Base-by-base conservation (phyloP, 176 grass and related monocot species). In the Aegilops longissima region DNA sequence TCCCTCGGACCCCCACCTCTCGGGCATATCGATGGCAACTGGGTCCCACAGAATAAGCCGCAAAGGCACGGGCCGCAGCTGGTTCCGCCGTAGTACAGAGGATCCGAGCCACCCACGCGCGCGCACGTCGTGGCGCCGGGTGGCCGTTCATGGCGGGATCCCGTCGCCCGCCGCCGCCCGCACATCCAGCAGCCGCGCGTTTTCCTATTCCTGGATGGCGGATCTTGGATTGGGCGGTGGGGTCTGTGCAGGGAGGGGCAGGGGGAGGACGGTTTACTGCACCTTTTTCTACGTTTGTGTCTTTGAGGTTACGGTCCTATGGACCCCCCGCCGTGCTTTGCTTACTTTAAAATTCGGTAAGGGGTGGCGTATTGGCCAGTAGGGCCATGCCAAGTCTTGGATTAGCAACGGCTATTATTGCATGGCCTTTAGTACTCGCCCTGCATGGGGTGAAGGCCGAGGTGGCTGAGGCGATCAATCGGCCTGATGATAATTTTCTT, bases 71-170 rank as follows among this genome's bases (percentile, higher is more conserved):
- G 69, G 71, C 54, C 72, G 65, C 73, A 77, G 29, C 21, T 21
- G 49, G 16, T 61, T 36, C 84, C 73, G 40, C 9, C 63, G 72
- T 70, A 70, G 71, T 70, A 70, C 79, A 42, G 79, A 80, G 78
- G 79, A 90, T 90, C 89, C 73, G 64, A 86, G 79, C 79, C 79
- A 56, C 4, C 82, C 84, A 73, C 6, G 79, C 84, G 66, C 71
- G 80, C 89, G 89, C 81, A 88, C 65, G 66, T 80, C 13, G 51
- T 54, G 51, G 16, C 51, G 30, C 12, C 0, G 16, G 51, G 58
- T 83, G 81, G 66, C 9, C 42, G 52, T 77, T 17, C 23, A 13
- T 12, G 27, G 21, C 0, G 21, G 12, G 88, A 82, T 86, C 71
- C n/a, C 20, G 51, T 82, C 78, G 54, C 68, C 88, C 78, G 65